Conservation (phyloP, 768 basidiomycete genomes). For the Naematelia encephala region DNA sequence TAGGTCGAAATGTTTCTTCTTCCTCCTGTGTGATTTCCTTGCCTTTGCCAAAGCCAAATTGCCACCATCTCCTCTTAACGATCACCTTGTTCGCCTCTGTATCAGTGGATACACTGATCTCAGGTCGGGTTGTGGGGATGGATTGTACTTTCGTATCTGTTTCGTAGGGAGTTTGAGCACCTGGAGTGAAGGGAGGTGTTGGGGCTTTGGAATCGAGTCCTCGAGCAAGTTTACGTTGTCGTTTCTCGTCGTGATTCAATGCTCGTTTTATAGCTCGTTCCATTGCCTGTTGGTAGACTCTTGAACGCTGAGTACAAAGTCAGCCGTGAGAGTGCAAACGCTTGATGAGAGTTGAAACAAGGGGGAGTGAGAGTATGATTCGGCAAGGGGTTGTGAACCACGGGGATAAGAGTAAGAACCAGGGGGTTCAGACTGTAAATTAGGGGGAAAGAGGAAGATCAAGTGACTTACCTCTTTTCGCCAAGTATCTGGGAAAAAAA, state of each 20-base stretch:
- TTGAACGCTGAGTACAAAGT: conserved; percentile 56
- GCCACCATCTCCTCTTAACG: conserved; percentile 16
- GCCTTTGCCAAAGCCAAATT: not conserved
- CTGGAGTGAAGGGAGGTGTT: conserved; percentile 22
- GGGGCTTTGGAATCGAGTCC: conserved; percentile 29
- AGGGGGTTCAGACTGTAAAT: not conserved
- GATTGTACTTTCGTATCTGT: too few relatives aligned
- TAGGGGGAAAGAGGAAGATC: not conserved
- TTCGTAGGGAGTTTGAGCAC: not conserved
- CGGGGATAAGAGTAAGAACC: too few relatives aligned
- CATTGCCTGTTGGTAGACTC: conserved; percentile 69
- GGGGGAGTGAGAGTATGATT: too few relatives aligned
- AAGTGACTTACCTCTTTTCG: conserved; percentile 57
- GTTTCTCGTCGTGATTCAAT: conserved; percentile 28
- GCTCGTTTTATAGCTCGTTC: conserved; percentile 52
- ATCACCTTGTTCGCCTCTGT: conserved; percentile 24
- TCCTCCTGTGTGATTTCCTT: conserved; percentile 7
- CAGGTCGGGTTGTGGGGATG: too few relatives aligned
- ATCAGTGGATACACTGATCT: too few relatives aligned
- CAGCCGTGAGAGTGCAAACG: not conserved
- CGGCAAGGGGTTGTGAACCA: too few relatives aligned
- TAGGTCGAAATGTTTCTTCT: conserved; percentile 55
- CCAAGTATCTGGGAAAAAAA: conserved; percentile 78
- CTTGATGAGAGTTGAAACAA: too few relatives aligned
- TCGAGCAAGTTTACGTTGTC: conserved; percentile 35